Evolutionary conservation across 495 filamentous ascomycete genomes (phyloP).

Genomic region (Penicillium robsamsonii): DNA sequence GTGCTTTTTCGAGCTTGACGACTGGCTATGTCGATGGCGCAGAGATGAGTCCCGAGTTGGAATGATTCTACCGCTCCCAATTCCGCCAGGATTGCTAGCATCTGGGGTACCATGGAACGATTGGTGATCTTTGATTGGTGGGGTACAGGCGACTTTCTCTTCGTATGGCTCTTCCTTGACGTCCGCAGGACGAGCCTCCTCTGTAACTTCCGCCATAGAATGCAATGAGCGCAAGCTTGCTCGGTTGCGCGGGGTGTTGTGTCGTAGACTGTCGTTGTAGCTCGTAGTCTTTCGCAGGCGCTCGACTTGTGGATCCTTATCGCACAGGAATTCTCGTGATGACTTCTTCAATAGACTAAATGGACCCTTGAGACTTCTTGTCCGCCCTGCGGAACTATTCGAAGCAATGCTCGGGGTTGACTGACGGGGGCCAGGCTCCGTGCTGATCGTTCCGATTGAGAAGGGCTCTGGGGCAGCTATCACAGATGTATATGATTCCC

Average conservation of each 20-base stretch:
- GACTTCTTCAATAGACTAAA: conserved; percentile 37
- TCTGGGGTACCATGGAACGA: conserved; percentile 32
- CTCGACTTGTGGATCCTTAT: conserved; percentile 37
- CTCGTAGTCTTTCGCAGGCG: conserved; percentile 38
- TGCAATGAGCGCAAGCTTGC: conserved; percentile 44
- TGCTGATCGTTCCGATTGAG: conserved; percentile 43
- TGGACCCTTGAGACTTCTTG: conserved; percentile 39
- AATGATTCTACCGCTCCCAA: conserved; percentile 54
- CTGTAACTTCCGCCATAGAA: conserved; percentile 47
- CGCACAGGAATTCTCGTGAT: conserved; percentile 36
- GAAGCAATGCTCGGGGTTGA: conserved; percentile 45
- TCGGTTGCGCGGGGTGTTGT: conserved; percentile 38
- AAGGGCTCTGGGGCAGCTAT: conserved; percentile 35
- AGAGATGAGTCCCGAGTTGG: conserved; percentile 68
- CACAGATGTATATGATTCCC: conserved; percentile 40
- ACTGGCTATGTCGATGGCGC: conserved; percentile 49
- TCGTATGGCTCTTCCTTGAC: conserved; percentile 23
- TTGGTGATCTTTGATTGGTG: conserved; percentile 27
- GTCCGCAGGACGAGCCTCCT: conserved; percentile 32
- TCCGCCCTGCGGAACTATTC: conserved; percentile 35
- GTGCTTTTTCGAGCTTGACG: conserved; percentile 35
- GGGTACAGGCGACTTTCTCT: conserved; percentile 22
- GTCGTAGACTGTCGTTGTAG: conserved; percentile 37
- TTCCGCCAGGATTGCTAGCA: conserved; percentile 39
- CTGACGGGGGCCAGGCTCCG: conserved; percentile 40